Base-by-base conservation (phyloP, 805 yeast species). In the Ogataea ganodermae region DNA sequence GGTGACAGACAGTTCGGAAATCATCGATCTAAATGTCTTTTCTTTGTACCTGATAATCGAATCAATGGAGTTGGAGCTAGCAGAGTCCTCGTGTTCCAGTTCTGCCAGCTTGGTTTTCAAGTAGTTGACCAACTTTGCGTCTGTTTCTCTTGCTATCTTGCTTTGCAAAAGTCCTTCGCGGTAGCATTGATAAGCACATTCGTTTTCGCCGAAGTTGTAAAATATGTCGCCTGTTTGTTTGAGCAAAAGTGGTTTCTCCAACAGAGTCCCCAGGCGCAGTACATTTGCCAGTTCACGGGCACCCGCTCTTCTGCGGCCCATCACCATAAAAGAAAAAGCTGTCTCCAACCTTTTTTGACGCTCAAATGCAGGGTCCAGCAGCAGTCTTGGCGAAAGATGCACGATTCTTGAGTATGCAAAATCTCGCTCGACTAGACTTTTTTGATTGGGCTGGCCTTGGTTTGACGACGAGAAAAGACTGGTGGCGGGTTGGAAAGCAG, bases 271-370 rank as follows among this genome's bases (percentile, higher is more conserved):
- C 23, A 56, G 37, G 21, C 35, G 48, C 16, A 56, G 16, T 6
- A 50, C 50, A 26, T 53, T 56, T 12, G 52, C 52, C 17, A 56
- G 38, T 23, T 56, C 60, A 27, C 60, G 42, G 14, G 55, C 44
- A 16, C 51, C 60, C 13, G 57, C 57, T 13, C 39, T 46, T 18
- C 27, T 48, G 17, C 60, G 35, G 6, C 56, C 55, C 18, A 56
- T 16, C 18, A 47, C 57, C 52, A 56, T 48, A 16, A 53, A 53
- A 5, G 55, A 46, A 30, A 48, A 51, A 4, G 52, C 60, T 6
- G 45, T 30, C 14, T 51, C 54, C 26, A 46, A 41, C 18, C 60
- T 22, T 20, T 42, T 41, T 13, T 40, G 42, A 18, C 33, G 21
- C 14, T 45, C 50, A 12, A 45, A 43, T 3, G 37, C 23, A 13